Evolutionary conservation across 208 protist species (phyloP).

Genomic region (Trypanosomatidae sp.): DNA sequence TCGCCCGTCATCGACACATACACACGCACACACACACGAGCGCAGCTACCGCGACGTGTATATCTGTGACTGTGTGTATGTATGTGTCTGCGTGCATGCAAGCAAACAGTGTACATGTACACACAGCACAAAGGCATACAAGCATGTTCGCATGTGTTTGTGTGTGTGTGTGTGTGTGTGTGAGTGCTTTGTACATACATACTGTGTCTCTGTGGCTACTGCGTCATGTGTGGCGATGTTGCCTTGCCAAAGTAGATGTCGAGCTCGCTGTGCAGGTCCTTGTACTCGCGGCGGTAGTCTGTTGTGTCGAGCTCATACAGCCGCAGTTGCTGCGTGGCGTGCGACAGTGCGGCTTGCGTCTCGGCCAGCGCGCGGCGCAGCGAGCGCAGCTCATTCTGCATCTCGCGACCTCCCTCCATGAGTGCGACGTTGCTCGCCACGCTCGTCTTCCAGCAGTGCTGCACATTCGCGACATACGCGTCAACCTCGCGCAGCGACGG

Average conservation of each 20-base stretch:
- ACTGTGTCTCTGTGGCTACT: too few species aligned
- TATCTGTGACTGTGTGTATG: too few species aligned
- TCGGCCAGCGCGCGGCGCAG: slow-evolving; percentile 26
- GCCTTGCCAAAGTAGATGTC: slow-evolving; percentile 27
- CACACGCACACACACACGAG: too few species aligned
- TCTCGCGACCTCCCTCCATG: slow-evolving; percentile 32
- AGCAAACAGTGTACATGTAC: too few species aligned
- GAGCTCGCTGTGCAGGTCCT: slow-evolving; percentile 44
- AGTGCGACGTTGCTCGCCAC: slow-evolving; percentile 40
- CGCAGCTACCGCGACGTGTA: too few species aligned
- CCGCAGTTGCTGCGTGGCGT: slow-evolving; percentile 46
- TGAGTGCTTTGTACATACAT: not conserved
- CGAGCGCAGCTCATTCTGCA: slow-evolving; percentile 37
- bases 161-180: not conserved
- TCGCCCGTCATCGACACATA: too few species aligned
- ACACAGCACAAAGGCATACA: too few species aligned
- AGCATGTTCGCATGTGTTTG: not conserved
- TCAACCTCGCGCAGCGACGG: slow-evolving; percentile 66
- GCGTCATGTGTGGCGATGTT: too few species aligned
- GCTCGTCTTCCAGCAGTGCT: slow-evolving; percentile 65
- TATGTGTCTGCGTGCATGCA: too few species aligned
- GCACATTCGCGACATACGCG: slow-evolving; percentile 68
- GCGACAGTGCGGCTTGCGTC: slow-evolving; percentile 18
- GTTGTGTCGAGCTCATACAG: slow-evolving; percentile 49
- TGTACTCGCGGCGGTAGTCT: slow-evolving; percentile 69